Evolutionary conservation across 352 stramenopile species (phyloP).

Genomic region (Phytophthora melonis): DNA sequence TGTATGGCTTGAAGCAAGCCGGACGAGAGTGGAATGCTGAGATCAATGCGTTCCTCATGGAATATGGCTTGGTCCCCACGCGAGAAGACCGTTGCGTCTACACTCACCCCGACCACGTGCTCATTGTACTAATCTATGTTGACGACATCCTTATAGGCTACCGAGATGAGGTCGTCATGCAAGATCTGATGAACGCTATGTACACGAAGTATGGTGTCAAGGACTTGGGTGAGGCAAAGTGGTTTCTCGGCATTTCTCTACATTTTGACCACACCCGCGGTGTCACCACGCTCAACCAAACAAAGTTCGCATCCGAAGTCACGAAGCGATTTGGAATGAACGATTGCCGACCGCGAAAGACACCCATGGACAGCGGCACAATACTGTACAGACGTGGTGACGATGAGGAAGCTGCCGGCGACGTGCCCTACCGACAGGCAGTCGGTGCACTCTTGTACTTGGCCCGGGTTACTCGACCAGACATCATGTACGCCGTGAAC

Average conservation of each 20-base stretch:
- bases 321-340: constrained; percentile 10
- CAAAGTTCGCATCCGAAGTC: constrained; percentile 3
- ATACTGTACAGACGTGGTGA: neutral
- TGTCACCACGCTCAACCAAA: constrained; percentile 4
- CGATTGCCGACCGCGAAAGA: constrained; percentile 2
- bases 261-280: neutral
- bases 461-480: neutral
- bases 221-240: neutral
- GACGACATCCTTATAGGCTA: constrained; percentile 24
- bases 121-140: constrained; percentile 21
- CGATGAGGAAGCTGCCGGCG: neutral
- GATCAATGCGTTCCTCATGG: neutral
- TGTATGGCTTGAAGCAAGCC: constrained; percentile 30
- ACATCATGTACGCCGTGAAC: constrained; percentile 20
- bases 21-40: constrained; percentile 12
- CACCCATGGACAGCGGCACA: neutral
- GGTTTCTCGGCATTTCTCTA: constrained; percentile 12
- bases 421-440: constrained; percentile 10
- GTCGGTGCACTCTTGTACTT: constrained; percentile 14
- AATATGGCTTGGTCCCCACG: neutral
- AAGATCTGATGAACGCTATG: neutral
- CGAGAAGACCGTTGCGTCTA: constrained; percentile 16
- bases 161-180: neutral
- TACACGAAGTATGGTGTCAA: constrained; percentile 8
- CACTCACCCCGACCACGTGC: neutral